A percentile compares a stretch with the other conserved stretches of the same genome.
phyloP scores from a whole-genome alignment of 1,139 yeast genomes.

The Debaryomycetaceae sp. region DNA sequence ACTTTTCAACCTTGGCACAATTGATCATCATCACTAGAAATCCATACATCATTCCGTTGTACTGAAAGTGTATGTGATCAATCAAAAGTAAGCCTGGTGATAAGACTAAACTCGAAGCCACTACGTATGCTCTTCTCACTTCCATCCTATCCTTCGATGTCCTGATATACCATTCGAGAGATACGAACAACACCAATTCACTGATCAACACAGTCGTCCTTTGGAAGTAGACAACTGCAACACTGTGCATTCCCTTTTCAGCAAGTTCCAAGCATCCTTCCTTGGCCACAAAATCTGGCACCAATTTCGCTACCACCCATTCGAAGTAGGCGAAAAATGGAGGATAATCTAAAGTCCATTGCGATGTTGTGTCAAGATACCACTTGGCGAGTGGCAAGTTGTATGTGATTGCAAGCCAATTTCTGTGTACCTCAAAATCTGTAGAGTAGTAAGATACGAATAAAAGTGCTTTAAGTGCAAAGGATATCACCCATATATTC shows the following conservation, averaged over 20 bases:
- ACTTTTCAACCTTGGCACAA: slow-evolving; percentile 58
- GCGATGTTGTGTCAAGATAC: slow-evolving; percentile 82
- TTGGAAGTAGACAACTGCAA: slow-evolving; percentile 80
- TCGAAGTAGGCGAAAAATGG: slow-evolving; percentile 97
- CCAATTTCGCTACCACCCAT: slow-evolving; percentile 69
- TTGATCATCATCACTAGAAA: slow-evolving; percentile 70
- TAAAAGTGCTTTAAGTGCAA: slow-evolving; percentile 37
- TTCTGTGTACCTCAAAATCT: slow-evolving; percentile 95
- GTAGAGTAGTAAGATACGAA: slow-evolving; percentile 66
- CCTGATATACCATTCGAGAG: slow-evolving; percentile 70
- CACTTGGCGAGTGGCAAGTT: slow-evolving; percentile 74
- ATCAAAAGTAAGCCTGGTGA: slow-evolving; percentile 88
- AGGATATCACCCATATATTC: slow-evolving; percentile 39
- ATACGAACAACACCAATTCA: slow-evolving; percentile 67
- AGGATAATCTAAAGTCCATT: slow-evolving; percentile 97
- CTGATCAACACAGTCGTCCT: slow-evolving; percentile 74
- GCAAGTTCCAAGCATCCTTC: slow-evolving; percentile 83
- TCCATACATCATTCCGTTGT: slow-evolving; percentile 91
- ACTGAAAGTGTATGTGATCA: slow-evolving; percentile 93
- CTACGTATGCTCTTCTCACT: slow-evolving; percentile 58
- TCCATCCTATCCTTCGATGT: slow-evolving; percentile 37
- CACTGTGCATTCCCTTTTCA: slow-evolving; percentile 62
- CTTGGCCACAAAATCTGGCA: slow-evolving; percentile 56
- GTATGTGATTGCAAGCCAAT: slow-evolving; percentile 91
- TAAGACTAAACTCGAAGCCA: slow-evolving; percentile 76